These are phyloP conservation scores for Penicillium herquei DNA, from an alignment of 495 filamentous ascomycete genomes.

Conservation along the genomic window DNA sequence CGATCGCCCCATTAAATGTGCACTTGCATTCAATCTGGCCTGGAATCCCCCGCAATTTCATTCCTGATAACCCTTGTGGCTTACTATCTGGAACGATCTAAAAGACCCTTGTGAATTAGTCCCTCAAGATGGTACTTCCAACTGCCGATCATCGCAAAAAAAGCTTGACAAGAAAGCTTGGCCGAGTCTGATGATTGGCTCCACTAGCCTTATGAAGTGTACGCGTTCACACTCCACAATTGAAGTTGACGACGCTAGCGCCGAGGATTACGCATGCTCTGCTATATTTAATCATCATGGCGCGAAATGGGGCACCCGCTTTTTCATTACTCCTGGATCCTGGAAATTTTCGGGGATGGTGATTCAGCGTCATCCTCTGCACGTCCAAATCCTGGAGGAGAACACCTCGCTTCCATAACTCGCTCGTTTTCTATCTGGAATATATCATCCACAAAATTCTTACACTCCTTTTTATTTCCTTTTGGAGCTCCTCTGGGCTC, in stretches of 20 bases:
- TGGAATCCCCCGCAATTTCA: too few species aligned
- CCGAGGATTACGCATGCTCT: not conserved
- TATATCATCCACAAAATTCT: not conserved
- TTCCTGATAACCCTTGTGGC: too few species aligned
- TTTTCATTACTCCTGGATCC: not conserved
- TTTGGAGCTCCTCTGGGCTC: not conserved
- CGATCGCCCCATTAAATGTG: too few species aligned
- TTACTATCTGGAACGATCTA: too few species aligned
- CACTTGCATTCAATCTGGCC: too few species aligned
- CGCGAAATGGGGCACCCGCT: not conserved
- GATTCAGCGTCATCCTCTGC: not conserved
- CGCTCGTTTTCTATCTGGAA: not conserved
- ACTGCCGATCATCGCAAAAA: not conserved
- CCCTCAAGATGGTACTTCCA: not conserved
- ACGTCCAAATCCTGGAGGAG: too few species aligned
- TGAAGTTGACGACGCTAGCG: not conserved
- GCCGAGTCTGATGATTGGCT: not conserved
- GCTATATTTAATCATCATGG: not conserved
- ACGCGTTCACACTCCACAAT: not conserved
- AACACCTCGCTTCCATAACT: not conserved
- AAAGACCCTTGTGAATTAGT: too few species aligned
- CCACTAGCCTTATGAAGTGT: not conserved
- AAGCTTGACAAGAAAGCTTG: not conserved
- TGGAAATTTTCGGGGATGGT: not conserved
- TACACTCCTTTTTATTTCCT: not conserved